Evolutionary conservation across 208 protist species (phyloP), one percentile per base, ranked within the genome.

Genomic region (Crithidia bombi): DNA sequence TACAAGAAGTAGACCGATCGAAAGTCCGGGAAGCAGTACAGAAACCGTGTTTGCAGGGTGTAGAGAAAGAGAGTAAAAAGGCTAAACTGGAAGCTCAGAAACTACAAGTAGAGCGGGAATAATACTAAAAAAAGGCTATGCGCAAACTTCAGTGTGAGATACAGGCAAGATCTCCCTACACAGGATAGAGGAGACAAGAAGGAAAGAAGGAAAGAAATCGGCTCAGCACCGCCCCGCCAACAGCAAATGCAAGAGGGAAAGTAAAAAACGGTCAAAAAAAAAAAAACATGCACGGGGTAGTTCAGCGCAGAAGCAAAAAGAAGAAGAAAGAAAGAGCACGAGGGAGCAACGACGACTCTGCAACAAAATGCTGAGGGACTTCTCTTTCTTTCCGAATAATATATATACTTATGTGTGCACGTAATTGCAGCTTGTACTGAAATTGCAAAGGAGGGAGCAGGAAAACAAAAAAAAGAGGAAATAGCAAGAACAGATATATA

Each of bases 221-320:
- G 44, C 9, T 25, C 35, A 35, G 47, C 33, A 46, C 55, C 41
- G 36, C 39, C 21, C n/a, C 55, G 44, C 43, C 15, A 52, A 47
- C 5, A 19, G 17, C 43, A 19, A 10, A 19, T 47, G 17, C 12
- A 47, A 21, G 21, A 47, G 21, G 17, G 43, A 19, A 5, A 19
- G 41, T 51, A n/a, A 33, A 65, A 47, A 51, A 55, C 14, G 51
- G 15, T 2, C 61, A 46, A 49, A 67, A 57, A 65, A 55, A 50
- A 32, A 39, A 52, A 38, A 28, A 58, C 2, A 43, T 49, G 5
- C 26, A 54, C 26, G 12, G 43, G 5, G 21, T 23, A 10, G 15
- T 47, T 4, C 21, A 19, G 12, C 17, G 47, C 54, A n/a, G 54
- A 52, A 51, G 38, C n/a, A 63, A 41, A n/a, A 23, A 30, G 1